A percentile compares a stretch with the other conserved stretches of the same genome.
These are phyloP conservation scores for Raffaelea arxii DNA, from an alignment of 2,329 filamentous ascomycete species.

Conservation along the genomic window DNA sequence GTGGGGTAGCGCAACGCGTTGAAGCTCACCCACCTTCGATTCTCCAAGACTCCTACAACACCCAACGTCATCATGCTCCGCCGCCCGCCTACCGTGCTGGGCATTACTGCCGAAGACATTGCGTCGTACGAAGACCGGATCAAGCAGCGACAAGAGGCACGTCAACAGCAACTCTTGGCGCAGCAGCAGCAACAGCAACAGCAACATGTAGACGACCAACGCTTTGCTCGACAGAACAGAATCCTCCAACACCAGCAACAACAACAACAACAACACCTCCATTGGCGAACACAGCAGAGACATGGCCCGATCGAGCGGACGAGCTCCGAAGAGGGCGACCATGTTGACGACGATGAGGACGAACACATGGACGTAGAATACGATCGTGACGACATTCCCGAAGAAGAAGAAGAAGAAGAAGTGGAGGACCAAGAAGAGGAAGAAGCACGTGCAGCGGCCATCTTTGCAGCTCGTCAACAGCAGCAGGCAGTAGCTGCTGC, in stretches of 20 bases:
- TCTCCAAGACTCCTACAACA: no score
- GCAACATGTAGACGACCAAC: no score
- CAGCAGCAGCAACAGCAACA: slow-evolving; percentile 2
- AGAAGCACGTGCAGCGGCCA: slow-evolving; percentile 6
- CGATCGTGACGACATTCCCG: slow-evolving; percentile 1
- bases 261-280: slow-evolving; percentile 5
- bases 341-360: slow-evolving; percentile 1
- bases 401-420: slow-evolving; percentile 5
- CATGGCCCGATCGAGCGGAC: slow-evolving; percentile 14
- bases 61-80: slow-evolving; percentile 20
- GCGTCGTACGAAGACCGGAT: slow-evolving; percentile 58
- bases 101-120: slow-evolving; percentile 60
- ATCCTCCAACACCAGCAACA: slow-evolving; percentile 7
- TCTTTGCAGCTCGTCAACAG: no score
- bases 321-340: slow-evolving; percentile 4
- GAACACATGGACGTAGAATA: slow-evolving; percentile 11
- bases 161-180: slow-evolving; percentile 1
- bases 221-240: neutral
- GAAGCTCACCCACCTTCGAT: no score
- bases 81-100: slow-evolving; percentile 55
- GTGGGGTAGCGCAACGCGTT: no score
- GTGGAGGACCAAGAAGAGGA: neutral
- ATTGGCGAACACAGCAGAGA: slow-evolving; percentile 7
- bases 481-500: neutral
- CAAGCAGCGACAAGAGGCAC: slow-evolving; percentile 11